Conservation (phyloP, 2,329 filamentous ascomycete genomes). For the Sclerotinia spermophila region DNA sequence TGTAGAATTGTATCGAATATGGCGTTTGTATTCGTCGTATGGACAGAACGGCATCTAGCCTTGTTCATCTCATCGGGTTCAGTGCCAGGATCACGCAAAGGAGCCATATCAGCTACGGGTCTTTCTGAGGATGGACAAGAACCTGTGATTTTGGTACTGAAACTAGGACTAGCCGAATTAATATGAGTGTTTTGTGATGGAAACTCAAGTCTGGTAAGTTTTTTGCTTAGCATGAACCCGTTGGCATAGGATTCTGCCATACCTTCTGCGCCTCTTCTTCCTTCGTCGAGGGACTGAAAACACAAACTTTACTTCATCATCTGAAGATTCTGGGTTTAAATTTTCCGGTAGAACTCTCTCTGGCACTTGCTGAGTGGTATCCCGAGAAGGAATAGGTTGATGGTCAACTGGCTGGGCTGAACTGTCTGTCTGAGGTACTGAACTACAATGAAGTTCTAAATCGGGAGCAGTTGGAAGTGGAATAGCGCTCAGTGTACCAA, state of each 20-base stretch:
- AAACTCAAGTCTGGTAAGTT: not conserved
- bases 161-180: not conserved
- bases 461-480: not conserved
- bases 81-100: not conserved
- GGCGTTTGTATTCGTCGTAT: not conserved
- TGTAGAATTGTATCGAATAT: not conserved
- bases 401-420: not conserved
- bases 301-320: constrained; percentile 46
- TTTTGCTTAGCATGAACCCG: not conserved
- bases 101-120: too few relatives aligned
- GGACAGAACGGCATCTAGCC: not conserved
- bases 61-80: not conserved
- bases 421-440: not conserved
- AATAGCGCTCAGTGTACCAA: not conserved
- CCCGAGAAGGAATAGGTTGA: not conserved
- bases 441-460: not conserved
- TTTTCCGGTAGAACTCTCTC: not conserved
- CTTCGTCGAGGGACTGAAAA: constrained; percentile 41
- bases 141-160: not conserved
- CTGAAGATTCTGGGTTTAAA: constrained; percentile 30
- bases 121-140: not conserved
- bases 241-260: constrained; percentile 14
- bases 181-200: not conserved
- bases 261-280: constrained; percentile 40
- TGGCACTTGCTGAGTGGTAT: not conserved